phyloP scores from a whole-genome alignment of 2,329 filamentous ascomycete species.

The Tolypocladium ophioglossoides region DNA sequence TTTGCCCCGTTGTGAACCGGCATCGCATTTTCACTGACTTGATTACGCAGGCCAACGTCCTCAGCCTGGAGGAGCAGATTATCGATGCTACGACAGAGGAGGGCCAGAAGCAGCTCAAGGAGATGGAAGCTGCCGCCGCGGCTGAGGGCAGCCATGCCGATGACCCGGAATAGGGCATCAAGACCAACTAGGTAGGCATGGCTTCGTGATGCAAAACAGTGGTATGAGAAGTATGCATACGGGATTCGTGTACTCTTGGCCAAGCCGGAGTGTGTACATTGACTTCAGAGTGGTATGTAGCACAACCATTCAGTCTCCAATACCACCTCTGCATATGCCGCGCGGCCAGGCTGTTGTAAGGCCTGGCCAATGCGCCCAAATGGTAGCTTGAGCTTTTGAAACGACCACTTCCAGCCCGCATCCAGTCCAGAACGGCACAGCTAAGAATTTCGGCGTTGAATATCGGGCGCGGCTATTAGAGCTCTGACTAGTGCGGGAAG shows the following conservation, averaged over 20 bases:
- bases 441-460: background rate
- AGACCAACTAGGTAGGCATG: too few relatives aligned
- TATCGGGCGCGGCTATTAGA: background rate
- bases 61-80: constrained; percentile 85
- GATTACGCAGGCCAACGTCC: constrained; percentile 56
- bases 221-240: background rate
- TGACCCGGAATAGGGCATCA: constrained; percentile 28
- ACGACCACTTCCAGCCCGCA: background rate
- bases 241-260: background rate
- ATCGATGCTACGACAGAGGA: constrained; percentile 91
- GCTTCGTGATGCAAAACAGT: background rate
- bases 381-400: background rate
- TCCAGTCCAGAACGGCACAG: background rate
- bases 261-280: background rate
- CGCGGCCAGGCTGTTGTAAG: background rate
- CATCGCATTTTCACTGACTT: background rate
- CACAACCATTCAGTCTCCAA: background rate
- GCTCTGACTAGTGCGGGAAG: background rate
- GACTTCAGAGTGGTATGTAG: background rate
- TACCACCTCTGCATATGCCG: background rate
- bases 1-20: background rate
- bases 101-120: constrained; percentile 65
- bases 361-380: background rate
- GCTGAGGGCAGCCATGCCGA: constrained; percentile 11
- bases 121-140: constrained; percentile 49